These are phyloP conservation scores for Amauroascus niger DNA, from an alignment of 2,329 filamentous ascomycete genomes.

Conservation along the genomic window DNA sequence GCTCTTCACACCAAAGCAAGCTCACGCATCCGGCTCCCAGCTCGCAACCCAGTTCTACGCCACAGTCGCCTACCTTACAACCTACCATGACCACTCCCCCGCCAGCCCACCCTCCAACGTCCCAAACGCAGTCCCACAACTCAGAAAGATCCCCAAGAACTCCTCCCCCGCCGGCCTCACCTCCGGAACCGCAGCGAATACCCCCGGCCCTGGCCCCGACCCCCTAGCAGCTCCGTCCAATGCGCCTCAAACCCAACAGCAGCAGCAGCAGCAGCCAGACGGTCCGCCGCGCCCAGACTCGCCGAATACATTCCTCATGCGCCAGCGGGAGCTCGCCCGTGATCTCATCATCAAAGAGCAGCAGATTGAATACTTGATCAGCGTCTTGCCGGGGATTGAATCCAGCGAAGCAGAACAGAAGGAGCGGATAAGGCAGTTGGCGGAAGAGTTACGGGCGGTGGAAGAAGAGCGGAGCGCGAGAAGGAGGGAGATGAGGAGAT, in stretches of 20 bases:
- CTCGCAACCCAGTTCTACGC: slow-evolving; percentile 45
- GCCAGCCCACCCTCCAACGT: slow-evolving; percentile 27
- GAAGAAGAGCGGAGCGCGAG: slow-evolving; percentile 37
- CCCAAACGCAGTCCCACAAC: slow-evolving; percentile 28
- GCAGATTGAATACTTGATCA: slow-evolving; percentile 43
- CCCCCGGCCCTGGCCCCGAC: background rate
- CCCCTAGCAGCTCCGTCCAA: slow-evolving; percentile 8
- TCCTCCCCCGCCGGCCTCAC: slow-evolving; percentile 21
- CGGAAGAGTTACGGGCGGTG: slow-evolving; percentile 36
- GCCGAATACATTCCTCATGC: slow-evolving; percentile 33
- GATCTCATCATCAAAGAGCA: slow-evolving; percentile 43
- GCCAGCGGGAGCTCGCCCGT: slow-evolving; percentile 40
- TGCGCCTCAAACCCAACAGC: slow-evolving; percentile 15
- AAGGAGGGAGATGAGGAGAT: slow-evolving; percentile 34
- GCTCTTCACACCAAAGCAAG: background rate
- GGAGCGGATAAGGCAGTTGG: slow-evolving; percentile 35
- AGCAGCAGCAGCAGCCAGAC: slow-evolving; percentile 12
- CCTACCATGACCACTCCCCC: slow-evolving; percentile 38
- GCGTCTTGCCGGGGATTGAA: slow-evolving; percentile 39
- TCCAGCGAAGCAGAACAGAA: slow-evolving; percentile 39
- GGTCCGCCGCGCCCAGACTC: slow-evolving; percentile 30
- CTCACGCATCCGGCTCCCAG: slow-evolving; percentile 21
- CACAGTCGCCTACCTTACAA: slow-evolving; percentile 41
- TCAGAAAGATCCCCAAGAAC: slow-evolving; percentile 37
- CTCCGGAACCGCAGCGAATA: slow-evolving; percentile 25